Evolutionary conservation across 2,329 filamentous ascomycete genomes (phyloP), one percentile per base, ranked within the genome.

Genomic region (Microsporum ferrugineum): DNA sequence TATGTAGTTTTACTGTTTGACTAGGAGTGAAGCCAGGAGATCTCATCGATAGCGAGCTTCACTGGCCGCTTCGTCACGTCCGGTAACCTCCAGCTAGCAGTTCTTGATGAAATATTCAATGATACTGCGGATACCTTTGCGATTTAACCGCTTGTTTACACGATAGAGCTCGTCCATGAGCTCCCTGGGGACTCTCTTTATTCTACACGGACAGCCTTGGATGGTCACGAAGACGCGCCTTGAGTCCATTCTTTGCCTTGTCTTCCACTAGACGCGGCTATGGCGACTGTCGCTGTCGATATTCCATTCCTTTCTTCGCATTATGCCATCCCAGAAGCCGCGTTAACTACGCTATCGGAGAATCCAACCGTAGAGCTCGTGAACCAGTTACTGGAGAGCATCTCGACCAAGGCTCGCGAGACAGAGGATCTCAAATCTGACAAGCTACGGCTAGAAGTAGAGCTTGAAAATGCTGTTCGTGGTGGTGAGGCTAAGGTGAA

Each of bases 401-500:
- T 97, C 59, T 82, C 86, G 29, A 77, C 79, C 34, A 96, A 94
- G 73, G 90, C 89, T 39, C 88, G 86, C 68, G 90, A 96, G 69
- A 87, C 84, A 68, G 90, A 96, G 71, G 82, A 85, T 43, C 77
- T 96, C 45, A 89, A 87, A 68, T 87, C 92, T 7, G 89, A 95
- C 66, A 97, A 96, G 76, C 81, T 96, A 51, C 87, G 89, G 66
- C 79, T 89, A 53, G 90, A 96, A 69, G 94, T 99, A 51, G 91
- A 97, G 77, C 82, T 97, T 5, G 94, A 99, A 73, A 94, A 90
- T 73, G 88, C 87, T 17, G 87, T 96, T 56, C 87, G 91, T 68
- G 88, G 84, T 66, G 87, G 88, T 63, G 92, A 97, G 71, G 85
- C 87, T 29, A 88, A 91, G 74, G 86, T 86, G 66, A 89, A 92